Conservation (phyloP, 257 asterid species). For the Capsicum rhomboideum region DNA sequence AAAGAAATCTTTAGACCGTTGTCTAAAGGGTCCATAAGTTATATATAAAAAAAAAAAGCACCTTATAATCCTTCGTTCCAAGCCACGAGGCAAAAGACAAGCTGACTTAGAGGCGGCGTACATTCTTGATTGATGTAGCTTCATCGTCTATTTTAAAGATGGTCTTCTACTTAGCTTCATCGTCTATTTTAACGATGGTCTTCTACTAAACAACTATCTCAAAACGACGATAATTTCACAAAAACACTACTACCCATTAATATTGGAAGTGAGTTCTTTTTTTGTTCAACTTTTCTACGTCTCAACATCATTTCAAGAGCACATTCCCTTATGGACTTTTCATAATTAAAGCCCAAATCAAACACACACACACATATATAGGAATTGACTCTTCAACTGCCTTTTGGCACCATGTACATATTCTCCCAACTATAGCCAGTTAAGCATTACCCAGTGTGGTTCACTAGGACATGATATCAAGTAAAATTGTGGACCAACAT, state of each 20-base stretch:
- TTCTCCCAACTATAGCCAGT: constrained; percentile 2
- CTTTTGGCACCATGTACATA: background rate
- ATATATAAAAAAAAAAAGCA: background rate
- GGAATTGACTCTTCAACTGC: background rate
- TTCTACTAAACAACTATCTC: background rate
- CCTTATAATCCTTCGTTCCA: background rate
- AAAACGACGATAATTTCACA: background rate
- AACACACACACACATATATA: background rate
- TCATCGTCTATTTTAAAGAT: too few species aligned
- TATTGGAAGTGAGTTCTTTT: background rate
- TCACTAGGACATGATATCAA: background rate
- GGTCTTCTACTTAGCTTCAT: too few species aligned
- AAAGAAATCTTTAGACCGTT: too few species aligned
- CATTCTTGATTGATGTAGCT: too few species aligned
- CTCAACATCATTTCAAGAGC: background rate
- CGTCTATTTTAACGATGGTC: too few species aligned
- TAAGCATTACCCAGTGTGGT: background rate
- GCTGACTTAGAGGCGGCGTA: background rate
- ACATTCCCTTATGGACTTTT: background rate
- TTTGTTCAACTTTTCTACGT: background rate
- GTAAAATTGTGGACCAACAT: constrained; percentile 13
- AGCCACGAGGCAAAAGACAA: background rate
- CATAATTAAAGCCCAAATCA: background rate
- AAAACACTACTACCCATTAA: background rate
- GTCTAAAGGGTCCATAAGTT: too few species aligned